Conservation (phyloP, 768 basidiomycete species). For the Infundibulicybe gibba region DNA sequence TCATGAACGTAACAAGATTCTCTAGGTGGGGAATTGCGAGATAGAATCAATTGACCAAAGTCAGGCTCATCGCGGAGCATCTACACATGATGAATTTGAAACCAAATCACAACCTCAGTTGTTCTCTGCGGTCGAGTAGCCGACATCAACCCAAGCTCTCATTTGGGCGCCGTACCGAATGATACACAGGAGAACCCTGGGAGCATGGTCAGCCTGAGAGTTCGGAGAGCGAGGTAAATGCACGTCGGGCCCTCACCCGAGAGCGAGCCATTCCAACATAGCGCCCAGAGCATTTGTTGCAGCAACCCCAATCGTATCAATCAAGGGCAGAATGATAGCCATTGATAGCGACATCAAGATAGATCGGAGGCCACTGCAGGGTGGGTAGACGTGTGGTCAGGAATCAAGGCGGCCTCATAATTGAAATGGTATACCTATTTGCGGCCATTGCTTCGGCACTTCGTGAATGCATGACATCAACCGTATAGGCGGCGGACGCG, state of each 20-base stretch:
- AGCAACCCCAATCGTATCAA: too few relatives aligned
- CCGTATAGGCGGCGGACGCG: constrained; percentile 41
- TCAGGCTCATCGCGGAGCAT: too few relatives aligned
- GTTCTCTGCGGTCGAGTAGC: too few relatives aligned
- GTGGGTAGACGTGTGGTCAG: background rate
- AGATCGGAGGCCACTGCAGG: constrained; percentile 42
- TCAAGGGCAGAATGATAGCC: too few relatives aligned
- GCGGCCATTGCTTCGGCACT: constrained; percentile 68
- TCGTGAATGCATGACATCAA: constrained; percentile 56
- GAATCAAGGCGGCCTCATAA: background rate
- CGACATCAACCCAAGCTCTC: too few relatives aligned
- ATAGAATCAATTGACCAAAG: too few relatives aligned
- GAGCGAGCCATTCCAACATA: constrained; percentile 43
- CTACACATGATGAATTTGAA: too few relatives aligned
- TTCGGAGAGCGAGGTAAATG: too few relatives aligned
- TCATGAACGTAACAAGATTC: too few relatives aligned
- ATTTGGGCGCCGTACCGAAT: constrained; percentile 55
- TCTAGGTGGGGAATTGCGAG: too few relatives aligned
- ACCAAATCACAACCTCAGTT: too few relatives aligned
- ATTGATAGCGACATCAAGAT: too few relatives aligned
- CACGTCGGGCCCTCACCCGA: constrained; percentile 39
- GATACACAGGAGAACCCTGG: constrained; percentile 47
- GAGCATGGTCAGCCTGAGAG: constrained; percentile 2
- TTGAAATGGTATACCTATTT: constrained; percentile 32
- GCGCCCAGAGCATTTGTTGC: constrained; percentile 42